A percentile compares a stretch with the other conserved stretches of the same genome.
phyloP scores from a whole-genome alignment of 75 land plant species.

The Picea glauca region DNA sequence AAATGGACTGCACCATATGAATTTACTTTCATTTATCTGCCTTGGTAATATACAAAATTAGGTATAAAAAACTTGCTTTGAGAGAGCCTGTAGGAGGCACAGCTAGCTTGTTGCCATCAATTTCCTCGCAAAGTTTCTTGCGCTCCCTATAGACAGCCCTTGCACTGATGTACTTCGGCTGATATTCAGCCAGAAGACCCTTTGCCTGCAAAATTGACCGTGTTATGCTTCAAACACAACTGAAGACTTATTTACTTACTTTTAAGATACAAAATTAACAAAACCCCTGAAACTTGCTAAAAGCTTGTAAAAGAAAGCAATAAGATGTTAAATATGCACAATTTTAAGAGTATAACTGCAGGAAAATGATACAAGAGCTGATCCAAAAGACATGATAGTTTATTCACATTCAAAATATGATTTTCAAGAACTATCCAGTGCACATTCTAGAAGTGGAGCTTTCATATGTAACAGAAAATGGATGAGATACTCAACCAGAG shows the following conservation, averaged over 20 bases:
- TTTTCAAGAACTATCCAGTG: too few relatives aligned
- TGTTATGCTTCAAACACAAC: background rate
- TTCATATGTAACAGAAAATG: background rate
- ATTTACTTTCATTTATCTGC: too few relatives aligned
- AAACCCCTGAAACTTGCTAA: background rate
- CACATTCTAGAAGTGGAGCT: background rate
- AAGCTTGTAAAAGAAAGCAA: background rate
- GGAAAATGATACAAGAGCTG: too few relatives aligned
- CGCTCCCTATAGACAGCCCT: conserved; percentile 97
- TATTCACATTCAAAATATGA: too few relatives aligned
- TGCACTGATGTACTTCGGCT: conserved; percentile 96
- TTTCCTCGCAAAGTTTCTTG: conserved; percentile 90
- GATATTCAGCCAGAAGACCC: conserved; percentile 89
- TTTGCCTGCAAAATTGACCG: conserved; percentile 76
- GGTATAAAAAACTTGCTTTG: conserved; percentile 48
- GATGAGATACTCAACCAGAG: conserved; percentile 53
- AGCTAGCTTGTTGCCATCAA: conserved; percentile 95
- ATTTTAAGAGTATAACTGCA: too few relatives aligned
- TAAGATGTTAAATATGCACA: background rate
- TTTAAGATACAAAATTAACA: background rate
- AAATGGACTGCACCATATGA: background rate
- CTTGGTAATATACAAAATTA: background rate
- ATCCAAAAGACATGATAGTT: too few relatives aligned
- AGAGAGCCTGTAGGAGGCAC: conserved; percentile 89
- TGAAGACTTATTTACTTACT: background rate